A percentile compares a stretch with the other conserved stretches of the same genome.
phyloP scores from a whole-genome alignment of 2,329 filamentous ascomycete species.

The Microdochium trichocladiopsis region DNA sequence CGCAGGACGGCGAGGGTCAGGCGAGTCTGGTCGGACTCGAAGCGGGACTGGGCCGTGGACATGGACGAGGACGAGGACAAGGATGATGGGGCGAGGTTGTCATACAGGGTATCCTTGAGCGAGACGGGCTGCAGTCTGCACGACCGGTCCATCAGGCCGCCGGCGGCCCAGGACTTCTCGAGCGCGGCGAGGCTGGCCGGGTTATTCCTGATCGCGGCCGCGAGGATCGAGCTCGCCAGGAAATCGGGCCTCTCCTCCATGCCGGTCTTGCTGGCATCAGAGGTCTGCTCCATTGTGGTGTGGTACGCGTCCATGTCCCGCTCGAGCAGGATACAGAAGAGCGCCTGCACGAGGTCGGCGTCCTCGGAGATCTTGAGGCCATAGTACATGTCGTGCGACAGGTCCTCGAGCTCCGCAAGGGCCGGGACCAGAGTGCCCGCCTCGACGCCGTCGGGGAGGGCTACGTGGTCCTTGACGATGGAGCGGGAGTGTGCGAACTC shows the following conservation, averaged over 20 bases:
- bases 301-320: constrained; percentile 12
- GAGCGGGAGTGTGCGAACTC: constrained; percentile 40
- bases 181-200: constrained; percentile 49
- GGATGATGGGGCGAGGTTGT: constrained; percentile 22
- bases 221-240: constrained; percentile 49
- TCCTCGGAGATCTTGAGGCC: constrained; percentile 56
- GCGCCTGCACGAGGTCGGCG: constrained; percentile 39
- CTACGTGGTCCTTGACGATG: constrained; percentile 37
- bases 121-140: constrained; percentile 20
- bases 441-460: constrained; percentile 11
- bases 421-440: constrained; percentile 35
- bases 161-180: constrained; percentile 34
- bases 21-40: constrained; percentile 7
- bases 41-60: neutral
- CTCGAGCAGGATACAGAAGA: constrained; percentile 48
- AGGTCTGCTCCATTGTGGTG: constrained; percentile 10
- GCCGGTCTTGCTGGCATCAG: neutral
- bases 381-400: constrained; percentile 65
- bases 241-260: constrained; percentile 26
- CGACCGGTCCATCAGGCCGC: constrained; percentile 23
- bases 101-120: constrained; percentile 33
- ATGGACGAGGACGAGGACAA: neutral
- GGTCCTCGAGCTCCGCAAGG: constrained; percentile 51
- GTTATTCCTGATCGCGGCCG: constrained; percentile 58
- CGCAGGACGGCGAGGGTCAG: constrained; percentile 40